Percentiles rank a stretch among this genome's conserved stretches.
These are phyloP conservation scores for Quercus phellos DNA, from an alignment of 331 rosid genomes.

Conservation along the genomic window DNA sequence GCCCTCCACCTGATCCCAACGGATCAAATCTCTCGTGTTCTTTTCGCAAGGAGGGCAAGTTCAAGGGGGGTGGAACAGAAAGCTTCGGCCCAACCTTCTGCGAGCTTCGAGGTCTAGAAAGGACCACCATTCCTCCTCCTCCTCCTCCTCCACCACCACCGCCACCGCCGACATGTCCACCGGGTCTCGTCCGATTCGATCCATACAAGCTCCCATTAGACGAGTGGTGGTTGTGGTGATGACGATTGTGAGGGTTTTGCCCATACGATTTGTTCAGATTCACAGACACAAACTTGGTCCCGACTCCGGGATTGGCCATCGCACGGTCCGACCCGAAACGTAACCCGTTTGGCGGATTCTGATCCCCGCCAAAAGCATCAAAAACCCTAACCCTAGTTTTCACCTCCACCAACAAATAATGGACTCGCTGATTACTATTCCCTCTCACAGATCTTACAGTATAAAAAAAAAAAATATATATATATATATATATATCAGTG, in stretches of 20 bases:
- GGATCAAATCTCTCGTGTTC: constrained; percentile 90
- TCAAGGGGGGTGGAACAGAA: constrained; percentile 99
- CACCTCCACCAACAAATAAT: constrained; percentile 18
- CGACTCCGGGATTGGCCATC: constrained; percentile 92
- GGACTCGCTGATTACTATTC: not conserved
- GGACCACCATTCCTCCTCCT: constrained; percentile 66
- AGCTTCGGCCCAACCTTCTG: constrained; percentile 89
- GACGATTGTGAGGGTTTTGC: constrained; percentile 46
- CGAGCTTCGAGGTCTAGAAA: constrained; percentile 85
- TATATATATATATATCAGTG: not conserved
- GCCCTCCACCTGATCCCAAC: constrained; percentile 59
- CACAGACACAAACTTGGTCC: constrained; percentile 77
- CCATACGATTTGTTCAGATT: constrained; percentile 97
- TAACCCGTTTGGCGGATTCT: constrained; percentile 39
- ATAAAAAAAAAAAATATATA: not conserved
- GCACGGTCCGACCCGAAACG: constrained; percentile 33
- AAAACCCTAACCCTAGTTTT: constrained; percentile 48
- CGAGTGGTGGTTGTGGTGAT: constrained; percentile 15
- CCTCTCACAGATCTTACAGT: constrained; percentile 28
- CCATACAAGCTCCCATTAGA: constrained; percentile 40
- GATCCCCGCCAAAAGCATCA: constrained; percentile 64
- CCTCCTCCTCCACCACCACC: constrained; percentile 32
- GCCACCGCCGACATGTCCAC: constrained; percentile 32
- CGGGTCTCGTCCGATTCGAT: constrained; percentile 50
- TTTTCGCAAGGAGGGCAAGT: constrained; percentile 79